Percentiles rank a stretch among this genome's conserved stretches.
These are phyloP conservation scores for Mycena chlorophos DNA, from an alignment of 768 basidiomycete species.

Conservation along the genomic window DNA sequence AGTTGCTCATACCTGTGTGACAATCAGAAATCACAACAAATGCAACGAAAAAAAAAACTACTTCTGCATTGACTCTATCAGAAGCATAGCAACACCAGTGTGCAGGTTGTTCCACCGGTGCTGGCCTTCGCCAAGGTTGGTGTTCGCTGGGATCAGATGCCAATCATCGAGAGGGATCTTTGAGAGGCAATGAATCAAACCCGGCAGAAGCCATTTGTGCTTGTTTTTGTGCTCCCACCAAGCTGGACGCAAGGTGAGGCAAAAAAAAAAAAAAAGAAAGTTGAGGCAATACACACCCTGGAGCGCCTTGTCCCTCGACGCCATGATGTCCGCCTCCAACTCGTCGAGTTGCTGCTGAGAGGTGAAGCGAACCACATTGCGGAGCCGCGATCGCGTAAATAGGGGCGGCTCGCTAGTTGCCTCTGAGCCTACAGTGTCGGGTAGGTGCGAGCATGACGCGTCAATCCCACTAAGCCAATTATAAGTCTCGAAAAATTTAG, in stretches of 20 bases:
- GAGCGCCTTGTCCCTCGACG: neutral
- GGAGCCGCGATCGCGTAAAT: neutral
- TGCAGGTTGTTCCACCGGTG: slow-evolving; percentile 10
- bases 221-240: neutral
- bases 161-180: slow-evolving; percentile 1
- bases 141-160: slow-evolving; percentile 3
- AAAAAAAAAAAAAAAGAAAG: neutral
- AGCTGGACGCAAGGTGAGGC: neutral
- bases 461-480: neutral
- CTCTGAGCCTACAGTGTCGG: too few species aligned
- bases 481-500: neutral
- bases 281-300: neutral
- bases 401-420: too few species aligned
- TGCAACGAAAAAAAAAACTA: neutral
- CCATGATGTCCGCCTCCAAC: neutral
- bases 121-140: slow-evolving; percentile 11
- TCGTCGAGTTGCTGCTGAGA: neutral
- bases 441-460: too few species aligned
- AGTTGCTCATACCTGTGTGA: neutral
- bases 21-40: neutral
- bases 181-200: slow-evolving; percentile 1
- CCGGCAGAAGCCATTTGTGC: slow-evolving; percentile 3
- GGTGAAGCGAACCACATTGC: neutral
- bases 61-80: slow-evolving; percentile 11
- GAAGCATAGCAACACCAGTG: slow-evolving; percentile 4